Evolutionary conservation across 257 asterid species (phyloP).

Genomic region (Knoxia roxburghii): DNA sequence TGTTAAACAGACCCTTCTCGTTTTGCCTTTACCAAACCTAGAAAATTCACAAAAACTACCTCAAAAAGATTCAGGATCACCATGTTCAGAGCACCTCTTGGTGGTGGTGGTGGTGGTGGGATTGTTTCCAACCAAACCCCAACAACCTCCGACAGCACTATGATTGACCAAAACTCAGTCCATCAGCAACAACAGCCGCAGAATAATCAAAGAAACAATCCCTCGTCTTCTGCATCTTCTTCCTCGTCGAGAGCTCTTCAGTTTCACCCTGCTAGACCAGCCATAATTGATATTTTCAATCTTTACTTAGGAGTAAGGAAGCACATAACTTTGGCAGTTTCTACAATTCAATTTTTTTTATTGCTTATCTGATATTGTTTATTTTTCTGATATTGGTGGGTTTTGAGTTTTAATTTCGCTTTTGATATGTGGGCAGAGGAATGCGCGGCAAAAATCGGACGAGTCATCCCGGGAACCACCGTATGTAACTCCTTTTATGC

Average conservation of each 20-base stretch:
- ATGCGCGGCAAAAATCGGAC: conserved; percentile 51
- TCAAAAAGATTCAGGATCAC: background rate
- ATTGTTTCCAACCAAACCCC: conserved; percentile 21
- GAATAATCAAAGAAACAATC: conserved; percentile 25
- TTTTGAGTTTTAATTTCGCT: conserved; percentile 12
- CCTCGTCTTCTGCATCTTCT: conserved; percentile 39
- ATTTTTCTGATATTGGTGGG: background rate
- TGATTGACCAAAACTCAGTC: conserved; percentile 41
- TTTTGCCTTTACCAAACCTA: background rate
- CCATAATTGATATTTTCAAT: conserved; percentile 69
- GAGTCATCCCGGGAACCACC: conserved; percentile 74
- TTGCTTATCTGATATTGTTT: background rate
- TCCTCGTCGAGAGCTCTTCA: conserved; percentile 59
- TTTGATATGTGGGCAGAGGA: conserved; percentile 37
- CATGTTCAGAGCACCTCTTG: conserved; percentile 11
- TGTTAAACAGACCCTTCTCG: background rate
- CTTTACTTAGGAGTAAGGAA: conserved; percentile 68
- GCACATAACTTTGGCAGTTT: background rate
- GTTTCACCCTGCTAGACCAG: conserved; percentile 72
- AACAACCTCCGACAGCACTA: conserved; percentile 12
- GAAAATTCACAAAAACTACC: background rate
- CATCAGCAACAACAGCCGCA: conserved; percentile 31
- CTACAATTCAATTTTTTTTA: background rate
- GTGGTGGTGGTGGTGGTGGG: conserved; percentile 12
- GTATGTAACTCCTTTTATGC: conserved; percentile 40